These are phyloP conservation scores for Fistulinella prunicolor DNA, from an alignment of 768 basidiomycete genomes.

Conservation along the genomic window DNA sequence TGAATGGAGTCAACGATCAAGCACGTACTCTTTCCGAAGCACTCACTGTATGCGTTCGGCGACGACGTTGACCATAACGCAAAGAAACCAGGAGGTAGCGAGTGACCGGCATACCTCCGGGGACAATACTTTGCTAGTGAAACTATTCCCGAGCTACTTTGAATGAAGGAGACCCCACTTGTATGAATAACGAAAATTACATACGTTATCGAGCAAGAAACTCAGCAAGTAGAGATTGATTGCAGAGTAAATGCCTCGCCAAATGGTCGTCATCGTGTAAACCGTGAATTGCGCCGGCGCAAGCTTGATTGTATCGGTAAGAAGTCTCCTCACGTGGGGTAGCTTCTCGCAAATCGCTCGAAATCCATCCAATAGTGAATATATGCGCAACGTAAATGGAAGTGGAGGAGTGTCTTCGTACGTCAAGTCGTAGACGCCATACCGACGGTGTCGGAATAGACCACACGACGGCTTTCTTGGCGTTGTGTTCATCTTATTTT, in stretches of 20 bases:
- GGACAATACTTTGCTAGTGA: background rate
- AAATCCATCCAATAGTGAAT: background rate
- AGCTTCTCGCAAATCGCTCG: background rate
- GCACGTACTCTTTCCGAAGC: background rate
- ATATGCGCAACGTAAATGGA: background rate
- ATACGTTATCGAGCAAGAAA: conserved; percentile 28
- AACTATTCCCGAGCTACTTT: conserved; percentile 13
- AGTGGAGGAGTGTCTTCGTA: conserved; percentile 15
- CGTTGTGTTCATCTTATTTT: background rate
- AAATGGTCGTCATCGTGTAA: conserved; percentile 30
- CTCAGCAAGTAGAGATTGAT: conserved; percentile 36
- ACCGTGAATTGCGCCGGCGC: conserved; percentile 17
- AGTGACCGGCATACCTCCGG: conserved; percentile 14
- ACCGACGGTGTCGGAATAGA: conserved; percentile 12
- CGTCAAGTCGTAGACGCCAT: conserved; percentile 22
- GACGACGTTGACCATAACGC: conserved; percentile 21
- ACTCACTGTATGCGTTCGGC: conserved; percentile 23
- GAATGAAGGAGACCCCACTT: background rate
- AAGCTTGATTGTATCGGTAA: conserved; percentile 19
- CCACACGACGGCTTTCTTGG: background rate
- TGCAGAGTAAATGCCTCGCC: conserved; percentile 33
- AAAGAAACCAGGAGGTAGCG: conserved; percentile 29
- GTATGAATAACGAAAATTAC: background rate
- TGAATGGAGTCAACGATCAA: conserved; percentile 7
- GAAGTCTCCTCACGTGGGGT: conserved; percentile 3